Evolutionary conservation across 768 basidiomycete genomes (phyloP).

Genomic region (Xanthoconium stramineum): DNA sequence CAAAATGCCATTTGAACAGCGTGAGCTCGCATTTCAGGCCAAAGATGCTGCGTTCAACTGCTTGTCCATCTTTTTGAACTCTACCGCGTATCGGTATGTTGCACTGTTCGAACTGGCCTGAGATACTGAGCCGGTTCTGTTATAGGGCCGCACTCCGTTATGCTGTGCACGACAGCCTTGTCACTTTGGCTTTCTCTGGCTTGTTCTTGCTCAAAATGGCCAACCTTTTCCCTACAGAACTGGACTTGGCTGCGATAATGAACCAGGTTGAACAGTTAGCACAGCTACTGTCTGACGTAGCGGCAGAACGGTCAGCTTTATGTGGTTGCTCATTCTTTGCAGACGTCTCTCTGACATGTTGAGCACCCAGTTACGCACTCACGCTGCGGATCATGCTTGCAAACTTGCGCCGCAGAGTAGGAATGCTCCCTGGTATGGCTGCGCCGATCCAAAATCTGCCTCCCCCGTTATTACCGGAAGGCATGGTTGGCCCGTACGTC

Average conservation of each 20-base stretch:
- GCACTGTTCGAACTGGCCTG: neutral
- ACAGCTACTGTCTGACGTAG: conserved; percentile 86
- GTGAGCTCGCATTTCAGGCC: conserved; percentile 92
- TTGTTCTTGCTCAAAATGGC: conserved; percentile 94
- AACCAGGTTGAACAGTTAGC: conserved; percentile 88
- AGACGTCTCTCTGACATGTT: conserved; percentile 9
- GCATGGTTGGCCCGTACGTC: conserved; percentile 55
- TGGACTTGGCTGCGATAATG: conserved; percentile 74
- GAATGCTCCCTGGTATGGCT: conserved; percentile 49
- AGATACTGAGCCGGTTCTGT: neutral
- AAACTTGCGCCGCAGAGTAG: conserved; percentile 85
- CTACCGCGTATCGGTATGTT: conserved; percentile 74
- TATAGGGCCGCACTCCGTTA: conserved; percentile 82
- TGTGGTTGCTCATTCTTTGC: neutral
- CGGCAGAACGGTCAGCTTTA: conserved; percentile 72
- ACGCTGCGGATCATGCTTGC: conserved; percentile 93
- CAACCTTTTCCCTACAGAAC: conserved; percentile 82
- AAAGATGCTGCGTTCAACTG: conserved; percentile 90
- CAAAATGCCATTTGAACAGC: conserved; percentile 93
- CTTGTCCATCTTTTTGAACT: conserved; percentile 78
- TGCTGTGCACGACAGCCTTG: conserved; percentile 90
- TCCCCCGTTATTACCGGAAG: conserved; percentile 52
- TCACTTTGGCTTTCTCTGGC: conserved; percentile 88
- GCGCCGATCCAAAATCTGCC: conserved; percentile 50
- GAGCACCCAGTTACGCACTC: conserved; percentile 68